Conservation (phyloP, 75 land plant species). For the Sequoiadendron giganteum region DNA sequence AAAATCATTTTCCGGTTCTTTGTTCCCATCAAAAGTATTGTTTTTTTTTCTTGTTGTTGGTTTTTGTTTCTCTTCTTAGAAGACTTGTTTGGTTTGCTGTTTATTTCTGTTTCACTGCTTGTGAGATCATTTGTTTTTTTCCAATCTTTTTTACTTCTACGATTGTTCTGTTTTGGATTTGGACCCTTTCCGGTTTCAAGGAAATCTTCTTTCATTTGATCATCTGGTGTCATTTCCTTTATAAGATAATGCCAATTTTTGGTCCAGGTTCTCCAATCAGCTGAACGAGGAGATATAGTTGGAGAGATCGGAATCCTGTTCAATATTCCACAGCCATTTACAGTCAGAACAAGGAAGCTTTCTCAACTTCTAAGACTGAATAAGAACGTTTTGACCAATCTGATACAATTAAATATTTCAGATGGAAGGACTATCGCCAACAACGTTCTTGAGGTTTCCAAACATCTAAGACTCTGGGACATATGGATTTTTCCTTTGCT, state of each 20-base stretch:
- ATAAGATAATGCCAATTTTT: too few species aligned
- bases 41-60: too few species aligned
- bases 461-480: not conserved
- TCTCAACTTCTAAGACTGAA: slow-evolving; percentile 55
- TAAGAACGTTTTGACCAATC: slow-evolving; percentile 43
- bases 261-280: slow-evolving; percentile 7
- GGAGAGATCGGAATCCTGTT: slow-evolving; percentile 70
- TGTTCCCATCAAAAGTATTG: too few species aligned
- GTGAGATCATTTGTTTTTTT: too few species aligned
- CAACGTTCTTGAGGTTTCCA: slow-evolving; percentile 53
- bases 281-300: slow-evolving; percentile 21
- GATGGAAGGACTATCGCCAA: slow-evolving; percentile 50
- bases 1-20: too few species aligned
- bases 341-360: slow-evolving; percentile 54
- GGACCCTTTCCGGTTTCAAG: too few species aligned
- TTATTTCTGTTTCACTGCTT: too few species aligned
- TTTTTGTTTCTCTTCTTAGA: too few species aligned
- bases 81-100: too few species aligned
- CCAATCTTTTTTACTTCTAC: too few species aligned
- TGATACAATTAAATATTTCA: slow-evolving; percentile 32
- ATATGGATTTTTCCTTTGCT: not conserved
- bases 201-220: not conserved
- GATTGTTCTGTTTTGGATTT: too few species aligned
- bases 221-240: not conserved
- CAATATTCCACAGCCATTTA: slow-evolving; percentile 72